Evolutionary conservation across 2,329 filamentous ascomycete genomes (phyloP).

Genomic region (Ceratocystis albifundus): DNA sequence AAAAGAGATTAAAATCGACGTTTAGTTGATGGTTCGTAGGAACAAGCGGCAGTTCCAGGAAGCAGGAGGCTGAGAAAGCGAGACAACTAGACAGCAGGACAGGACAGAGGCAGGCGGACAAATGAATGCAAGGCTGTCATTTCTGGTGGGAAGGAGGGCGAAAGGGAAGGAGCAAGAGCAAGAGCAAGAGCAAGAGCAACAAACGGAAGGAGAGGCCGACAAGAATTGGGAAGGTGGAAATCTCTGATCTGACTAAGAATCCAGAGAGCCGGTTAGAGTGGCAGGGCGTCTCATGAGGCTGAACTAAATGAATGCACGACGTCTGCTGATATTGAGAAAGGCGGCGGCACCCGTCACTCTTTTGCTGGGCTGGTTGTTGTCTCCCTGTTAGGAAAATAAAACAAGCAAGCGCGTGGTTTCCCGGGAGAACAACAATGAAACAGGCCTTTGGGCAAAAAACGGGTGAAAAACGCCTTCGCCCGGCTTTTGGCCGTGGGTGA

Average conservation of each 20-base stretch:
- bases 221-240: background rate
- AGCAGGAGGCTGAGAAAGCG: background rate
- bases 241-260: too few relatives aligned
- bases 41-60: background rate
- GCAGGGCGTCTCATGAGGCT: background rate
- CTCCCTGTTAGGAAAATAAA: background rate
- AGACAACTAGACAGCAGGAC: background rate
- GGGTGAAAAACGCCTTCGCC: background rate
- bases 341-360: background rate
- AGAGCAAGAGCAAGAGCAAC: background rate
- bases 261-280: too few relatives aligned
- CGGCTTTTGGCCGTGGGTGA: background rate
- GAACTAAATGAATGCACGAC: background rate
- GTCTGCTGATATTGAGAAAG: background rate
- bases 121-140: background rate
- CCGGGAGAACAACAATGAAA: conserved; percentile 15
- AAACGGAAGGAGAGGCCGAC: background rate
- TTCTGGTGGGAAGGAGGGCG: background rate
- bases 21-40: background rate
- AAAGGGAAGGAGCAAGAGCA: background rate
- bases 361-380: background rate
- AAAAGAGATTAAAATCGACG: background rate
- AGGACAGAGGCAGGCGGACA: background rate
- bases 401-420: conserved; percentile 14
- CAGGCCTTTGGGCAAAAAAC: background rate